Conservation (phyloP, 768 basidiomycete species). For the Coprinellus aureogranulatus region DNA sequence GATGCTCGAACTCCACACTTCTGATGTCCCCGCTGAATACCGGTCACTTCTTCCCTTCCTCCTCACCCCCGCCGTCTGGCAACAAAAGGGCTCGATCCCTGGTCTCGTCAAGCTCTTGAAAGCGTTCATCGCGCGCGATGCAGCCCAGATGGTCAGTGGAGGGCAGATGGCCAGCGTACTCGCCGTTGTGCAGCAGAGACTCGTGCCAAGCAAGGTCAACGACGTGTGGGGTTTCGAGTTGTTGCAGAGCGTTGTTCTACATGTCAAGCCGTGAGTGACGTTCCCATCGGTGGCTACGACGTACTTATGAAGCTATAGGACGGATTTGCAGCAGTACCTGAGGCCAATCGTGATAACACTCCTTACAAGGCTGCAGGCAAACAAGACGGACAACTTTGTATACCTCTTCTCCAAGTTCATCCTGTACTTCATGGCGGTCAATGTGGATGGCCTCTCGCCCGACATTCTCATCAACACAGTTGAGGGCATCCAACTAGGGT, state of each 20-base stretch:
- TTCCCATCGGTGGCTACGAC: not conserved
- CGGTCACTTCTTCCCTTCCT: slow-evolving; percentile 76
- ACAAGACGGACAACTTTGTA: slow-evolving; percentile 85
- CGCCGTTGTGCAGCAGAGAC: slow-evolving; percentile 85
- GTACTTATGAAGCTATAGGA: slow-evolving; percentile 33
- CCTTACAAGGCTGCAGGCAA: slow-evolving; percentile 81
- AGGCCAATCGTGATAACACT: slow-evolving; percentile 74
- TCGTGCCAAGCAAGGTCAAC: slow-evolving; percentile 84
- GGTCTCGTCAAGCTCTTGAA: slow-evolving; percentile 86
- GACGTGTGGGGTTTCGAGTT: slow-evolving; percentile 92
- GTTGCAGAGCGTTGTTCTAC: slow-evolving; percentile 69
- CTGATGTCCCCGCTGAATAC: slow-evolving; percentile 72
- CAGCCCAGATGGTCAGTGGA: slow-evolving; percentile 58
- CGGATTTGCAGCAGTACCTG: slow-evolving; percentile 66
- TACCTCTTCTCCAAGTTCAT: slow-evolving; percentile 82
- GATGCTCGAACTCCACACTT: slow-evolving; percentile 80
- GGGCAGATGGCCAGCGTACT: slow-evolving; percentile 78
- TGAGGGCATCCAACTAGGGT: slow-evolving; percentile 86
- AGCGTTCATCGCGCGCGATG: slow-evolving; percentile 77
- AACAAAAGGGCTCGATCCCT: slow-evolving; percentile 91
- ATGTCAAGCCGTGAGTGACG: slow-evolving; percentile 69
- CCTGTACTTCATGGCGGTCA: slow-evolving; percentile 70
- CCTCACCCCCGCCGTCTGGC: slow-evolving; percentile 84
- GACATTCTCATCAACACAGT: slow-evolving; percentile 76
- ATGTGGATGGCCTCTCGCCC: slow-evolving; percentile 70